Percentiles rank a stretch among this genome's conserved stretches.
phyloP scores from a whole-genome alignment of 2,329 filamentous ascomycete genomes.

The Ophiosphaerella herpotricha region DNA sequence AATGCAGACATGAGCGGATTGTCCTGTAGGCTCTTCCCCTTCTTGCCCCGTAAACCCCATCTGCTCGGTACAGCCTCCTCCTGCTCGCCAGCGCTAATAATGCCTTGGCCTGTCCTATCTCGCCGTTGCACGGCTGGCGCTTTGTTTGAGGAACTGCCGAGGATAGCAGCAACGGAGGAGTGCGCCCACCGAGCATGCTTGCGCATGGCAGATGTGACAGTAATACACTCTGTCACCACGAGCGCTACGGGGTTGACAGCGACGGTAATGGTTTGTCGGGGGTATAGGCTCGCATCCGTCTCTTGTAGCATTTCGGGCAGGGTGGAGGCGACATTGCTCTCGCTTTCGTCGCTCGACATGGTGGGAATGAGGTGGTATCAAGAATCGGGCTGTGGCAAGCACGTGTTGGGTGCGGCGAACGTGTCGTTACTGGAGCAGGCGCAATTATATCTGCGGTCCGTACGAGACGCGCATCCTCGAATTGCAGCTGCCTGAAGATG shows the following conservation, averaged over 20 bases:
- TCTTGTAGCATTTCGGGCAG: conserved; percentile 31
- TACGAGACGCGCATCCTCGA: conserved; percentile 33
- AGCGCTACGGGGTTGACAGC: conserved; percentile 89
- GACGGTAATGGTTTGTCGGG: conserved; percentile 62
- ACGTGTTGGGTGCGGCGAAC: conserved; percentile 20
- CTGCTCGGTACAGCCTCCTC: conserved; percentile 72
- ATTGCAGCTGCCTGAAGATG: conserved; percentile 11
- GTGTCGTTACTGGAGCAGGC: conserved; percentile 29
- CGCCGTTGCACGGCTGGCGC: conserved; percentile 43
- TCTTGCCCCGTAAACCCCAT: conserved; percentile 94
- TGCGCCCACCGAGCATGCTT: conserved; percentile 96
- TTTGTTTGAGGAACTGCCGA: conserved; percentile 70
- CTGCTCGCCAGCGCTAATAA: conserved; percentile 44
- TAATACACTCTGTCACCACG: conserved; percentile 98
- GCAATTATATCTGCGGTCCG: conserved; percentile 32
- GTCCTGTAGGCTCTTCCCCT: conserved; percentile 95
- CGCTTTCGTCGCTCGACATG: conserved; percentile 38
- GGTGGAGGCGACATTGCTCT: conserved; percentile 25
- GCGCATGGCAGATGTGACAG: conserved; percentile 96
- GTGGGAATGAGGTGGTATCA: conserved; percentile 6
- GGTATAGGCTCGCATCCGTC: conserved; percentile 24
- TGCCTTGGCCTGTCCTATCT: conserved; percentile 42
- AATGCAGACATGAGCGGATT: conserved; percentile 96
- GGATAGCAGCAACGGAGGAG: conserved; percentile 92
- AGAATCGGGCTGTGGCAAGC: conserved; percentile 13